A percentile compares a stretch with the other conserved stretches of the same genome.
Conservation (phyloP, 2,329 filamentous ascomycete species). For the Phoma sp. region DNA sequence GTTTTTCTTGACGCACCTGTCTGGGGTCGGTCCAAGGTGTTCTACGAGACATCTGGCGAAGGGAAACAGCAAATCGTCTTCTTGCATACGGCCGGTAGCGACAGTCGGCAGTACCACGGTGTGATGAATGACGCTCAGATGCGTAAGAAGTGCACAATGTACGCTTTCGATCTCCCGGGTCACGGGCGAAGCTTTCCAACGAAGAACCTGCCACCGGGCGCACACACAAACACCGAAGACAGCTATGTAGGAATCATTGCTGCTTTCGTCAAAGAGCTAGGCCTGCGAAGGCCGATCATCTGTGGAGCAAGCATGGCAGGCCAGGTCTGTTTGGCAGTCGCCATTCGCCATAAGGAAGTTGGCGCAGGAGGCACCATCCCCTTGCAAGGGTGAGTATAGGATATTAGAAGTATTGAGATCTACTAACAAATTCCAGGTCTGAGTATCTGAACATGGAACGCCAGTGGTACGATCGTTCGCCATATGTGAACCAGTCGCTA, state of each 20-base stretch:
- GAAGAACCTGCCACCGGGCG: constrained; percentile 49
- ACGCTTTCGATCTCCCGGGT: constrained; percentile 57
- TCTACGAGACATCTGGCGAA: constrained; percentile 56
- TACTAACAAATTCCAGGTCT: constrained; percentile 25
- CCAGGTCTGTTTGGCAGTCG: constrained; percentile 56
- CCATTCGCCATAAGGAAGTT: constrained; percentile 55
- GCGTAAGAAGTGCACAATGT: constrained; percentile 57
- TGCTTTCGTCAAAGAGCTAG: constrained; percentile 52
- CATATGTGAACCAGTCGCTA: constrained; percentile 56
- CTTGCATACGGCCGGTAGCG: constrained; percentile 55
- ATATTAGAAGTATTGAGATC: constrained; percentile 17
- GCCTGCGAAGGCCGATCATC: constrained; percentile 55
- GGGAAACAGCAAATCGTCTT: constrained; percentile 56
- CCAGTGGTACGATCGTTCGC: constrained; percentile 54
- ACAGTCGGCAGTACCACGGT: constrained; percentile 58
- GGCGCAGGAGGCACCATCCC: constrained; percentile 56
- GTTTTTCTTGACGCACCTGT: constrained; percentile 54
- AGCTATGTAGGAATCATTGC: constrained; percentile 55
- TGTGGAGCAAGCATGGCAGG: constrained; percentile 60
- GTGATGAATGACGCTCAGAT: constrained; percentile 58
- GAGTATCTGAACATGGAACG: constrained; percentile 53
- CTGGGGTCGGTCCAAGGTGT: constrained; percentile 58
- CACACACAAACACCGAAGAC: constrained; percentile 57
- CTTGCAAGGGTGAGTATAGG: constrained; percentile 48
- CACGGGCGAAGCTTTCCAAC: constrained; percentile 58